A percentile compares a stretch with the other conserved stretches of the same genome.
Conservation (phyloP, 805 yeast genomes). For the Spathaspora gorwiae region DNA sequence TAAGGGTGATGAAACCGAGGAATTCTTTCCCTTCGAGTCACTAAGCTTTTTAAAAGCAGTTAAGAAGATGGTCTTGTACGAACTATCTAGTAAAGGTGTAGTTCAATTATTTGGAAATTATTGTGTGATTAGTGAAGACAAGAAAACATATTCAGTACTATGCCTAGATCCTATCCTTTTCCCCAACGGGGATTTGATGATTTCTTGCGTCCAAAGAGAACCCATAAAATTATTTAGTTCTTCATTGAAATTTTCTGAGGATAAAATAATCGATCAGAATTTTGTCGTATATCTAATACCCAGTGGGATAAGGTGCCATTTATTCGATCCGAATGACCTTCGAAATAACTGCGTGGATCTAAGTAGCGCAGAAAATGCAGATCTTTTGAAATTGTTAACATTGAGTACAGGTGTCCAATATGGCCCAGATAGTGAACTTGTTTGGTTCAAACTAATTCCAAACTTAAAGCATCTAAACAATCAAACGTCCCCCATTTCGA, state of each 20-base stretch:
- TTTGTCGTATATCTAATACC: slow-evolving; percentile 39
- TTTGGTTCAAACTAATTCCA: slow-evolving; percentile 69
- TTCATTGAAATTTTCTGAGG: slow-evolving; percentile 10
- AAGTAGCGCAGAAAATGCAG: slow-evolving; percentile 16
- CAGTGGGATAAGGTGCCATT: slow-evolving; percentile 40
- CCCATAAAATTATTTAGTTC: slow-evolving; percentile 25
- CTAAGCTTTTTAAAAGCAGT: slow-evolving; percentile 37
- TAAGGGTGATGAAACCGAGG: slow-evolving; percentile 12
- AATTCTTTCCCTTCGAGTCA: slow-evolving; percentile 28
- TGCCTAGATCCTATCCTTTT: slow-evolving; percentile 36
- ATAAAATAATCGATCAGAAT: slow-evolving; percentile 10
- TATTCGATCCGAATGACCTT: slow-evolving; percentile 25
- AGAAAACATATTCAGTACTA: slow-evolving; percentile 13
- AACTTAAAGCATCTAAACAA: slow-evolving; percentile 65
- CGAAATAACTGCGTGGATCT: slow-evolving; percentile 16
- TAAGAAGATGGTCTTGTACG: slow-evolving; percentile 33
- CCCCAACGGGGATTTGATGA: slow-evolving; percentile 35
- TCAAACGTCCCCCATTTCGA: slow-evolving; percentile 57
- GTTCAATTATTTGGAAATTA: slow-evolving; percentile 37
- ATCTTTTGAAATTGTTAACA: slow-evolving; percentile 27
- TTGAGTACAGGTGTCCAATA: slow-evolving; percentile 32
- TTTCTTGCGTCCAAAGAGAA: slow-evolving; percentile 24
- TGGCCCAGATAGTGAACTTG: slow-evolving; percentile 9
- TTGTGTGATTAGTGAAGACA: slow-evolving; percentile 15
- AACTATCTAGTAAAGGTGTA: slow-evolving; percentile 21